phyloP scores from a whole-genome alignment of 805 yeast species.

The Nakazawaea peltata region DNA sequence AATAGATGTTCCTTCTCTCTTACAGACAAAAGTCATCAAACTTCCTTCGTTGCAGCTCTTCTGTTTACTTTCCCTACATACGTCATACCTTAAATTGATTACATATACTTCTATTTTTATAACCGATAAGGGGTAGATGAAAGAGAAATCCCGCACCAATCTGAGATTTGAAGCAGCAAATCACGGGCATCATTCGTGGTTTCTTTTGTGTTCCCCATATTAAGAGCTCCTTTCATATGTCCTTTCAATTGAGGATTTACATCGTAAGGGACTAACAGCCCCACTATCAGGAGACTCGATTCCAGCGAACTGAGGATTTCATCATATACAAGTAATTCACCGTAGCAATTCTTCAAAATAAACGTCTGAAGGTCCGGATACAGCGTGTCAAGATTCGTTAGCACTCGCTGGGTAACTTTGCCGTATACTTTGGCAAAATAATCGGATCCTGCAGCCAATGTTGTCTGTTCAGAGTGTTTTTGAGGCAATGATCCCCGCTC shows the following conservation, averaged over 20 bases:
- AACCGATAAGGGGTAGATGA: too few relatives aligned
- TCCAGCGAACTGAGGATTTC: conserved; percentile 57
- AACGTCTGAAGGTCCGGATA: conserved; percentile 83
- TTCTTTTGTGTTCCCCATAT: conserved; percentile 62
- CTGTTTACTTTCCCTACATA: too few relatives aligned
- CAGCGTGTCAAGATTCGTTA: conserved; percentile 57
- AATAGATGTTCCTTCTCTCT: too few relatives aligned
- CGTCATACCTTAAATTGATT: too few relatives aligned
- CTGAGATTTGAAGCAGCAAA: conserved; percentile 55
- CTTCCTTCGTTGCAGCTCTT: too few relatives aligned
- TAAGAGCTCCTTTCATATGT: conserved; percentile 78
- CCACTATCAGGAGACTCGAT: conserved; percentile 69
- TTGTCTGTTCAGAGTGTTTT: too few relatives aligned
- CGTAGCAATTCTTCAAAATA: conserved; percentile 65
- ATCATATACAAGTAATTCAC: conserved; percentile 65
- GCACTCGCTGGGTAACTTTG: conserved; percentile 63
- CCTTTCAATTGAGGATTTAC: conserved; percentile 92
- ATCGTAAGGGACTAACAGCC: conserved; percentile 83
- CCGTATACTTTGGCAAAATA: conserved; percentile 73
- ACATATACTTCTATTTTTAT: too few relatives aligned
- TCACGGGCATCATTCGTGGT: conserved; percentile 53
- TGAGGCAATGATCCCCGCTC: too few relatives aligned
- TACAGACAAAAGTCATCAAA: too few relatives aligned
- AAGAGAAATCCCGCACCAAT: conserved; percentile 72
- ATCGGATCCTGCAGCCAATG: too few relatives aligned